Conservation (phyloP, 352 stramenopile species). For the Globisporangium paroecandrum region DNA sequence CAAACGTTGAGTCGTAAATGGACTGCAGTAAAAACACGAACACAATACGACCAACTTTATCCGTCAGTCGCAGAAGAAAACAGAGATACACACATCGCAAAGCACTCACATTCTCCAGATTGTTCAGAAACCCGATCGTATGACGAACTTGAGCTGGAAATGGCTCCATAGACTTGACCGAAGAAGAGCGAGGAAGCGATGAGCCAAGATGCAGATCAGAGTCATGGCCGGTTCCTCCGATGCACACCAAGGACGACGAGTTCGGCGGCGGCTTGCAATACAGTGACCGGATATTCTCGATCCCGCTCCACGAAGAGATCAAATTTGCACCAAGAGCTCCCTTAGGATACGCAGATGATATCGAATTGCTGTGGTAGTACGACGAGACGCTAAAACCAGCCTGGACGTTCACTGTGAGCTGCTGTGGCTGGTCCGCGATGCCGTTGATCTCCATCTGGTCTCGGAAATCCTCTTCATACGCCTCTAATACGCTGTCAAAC, state of each 20-base stretch:
- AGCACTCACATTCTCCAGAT: conserved; percentile 13
- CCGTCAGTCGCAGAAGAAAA: not conserved
- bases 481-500: conserved; percentile 17
- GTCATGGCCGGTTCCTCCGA: not conserved
- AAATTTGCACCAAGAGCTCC: conserved; percentile 1
- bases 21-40: not conserved
- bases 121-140: conserved; percentile 10
- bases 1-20: not conserved
- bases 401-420: conserved; percentile 9
- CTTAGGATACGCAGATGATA: not conserved
- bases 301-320: conserved; percentile 18
- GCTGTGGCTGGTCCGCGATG: conserved; percentile 8
- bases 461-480: conserved; percentile 15
- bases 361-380: not conserved
- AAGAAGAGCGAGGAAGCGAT: not conserved
- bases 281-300: conserved; percentile 19
- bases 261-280: conserved; percentile 12
- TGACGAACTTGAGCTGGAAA: conserved; percentile 11
- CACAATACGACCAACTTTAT: not conserved
- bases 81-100: not conserved
- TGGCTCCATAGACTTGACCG: not conserved
- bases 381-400: conserved; percentile 7
- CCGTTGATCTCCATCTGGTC: conserved; percentile 14
- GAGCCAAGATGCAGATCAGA: not conserved
- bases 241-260: conserved; percentile 14